Evolutionary conservation across 306 rosid species (phyloP).

Genomic region (Quercus parvula): DNA sequence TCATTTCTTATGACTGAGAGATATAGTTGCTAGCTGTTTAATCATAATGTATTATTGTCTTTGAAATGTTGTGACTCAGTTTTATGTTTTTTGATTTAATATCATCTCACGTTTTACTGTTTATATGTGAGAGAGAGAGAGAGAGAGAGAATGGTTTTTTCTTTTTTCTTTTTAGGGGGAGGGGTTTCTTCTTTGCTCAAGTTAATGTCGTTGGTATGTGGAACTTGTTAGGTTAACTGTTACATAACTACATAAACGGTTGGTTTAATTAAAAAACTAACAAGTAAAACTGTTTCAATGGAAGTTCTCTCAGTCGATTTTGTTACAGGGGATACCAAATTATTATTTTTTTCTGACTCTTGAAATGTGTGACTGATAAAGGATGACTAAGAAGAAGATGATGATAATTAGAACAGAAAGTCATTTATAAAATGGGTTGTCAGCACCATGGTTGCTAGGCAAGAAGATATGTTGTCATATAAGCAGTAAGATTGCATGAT

Average conservation of each 20-base stretch:
- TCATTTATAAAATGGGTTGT: not conserved
- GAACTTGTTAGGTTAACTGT: conserved; percentile 25
- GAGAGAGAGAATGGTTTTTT: not conserved
- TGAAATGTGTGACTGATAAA: not conserved
- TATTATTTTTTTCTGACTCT: not conserved
- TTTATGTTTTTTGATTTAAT: conserved; percentile 13
- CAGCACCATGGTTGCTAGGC: not conserved
- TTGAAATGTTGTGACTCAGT: conserved; percentile 1
- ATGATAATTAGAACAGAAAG: not conserved
- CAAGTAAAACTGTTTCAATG: not conserved
- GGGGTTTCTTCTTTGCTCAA: not conserved
- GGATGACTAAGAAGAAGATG: not conserved
- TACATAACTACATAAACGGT: conserved; percentile 19
- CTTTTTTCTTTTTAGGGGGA: not conserved
- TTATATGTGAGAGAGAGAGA: not conserved
- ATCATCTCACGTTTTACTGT: not conserved
- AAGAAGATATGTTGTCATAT: not conserved
- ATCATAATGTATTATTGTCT: not conserved
- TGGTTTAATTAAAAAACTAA: conserved; percentile 8
- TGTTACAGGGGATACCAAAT: not conserved
- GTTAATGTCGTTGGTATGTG: conserved; percentile 12
- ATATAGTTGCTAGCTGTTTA: conserved; percentile 10
- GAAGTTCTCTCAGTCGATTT: conserved; percentile 1
- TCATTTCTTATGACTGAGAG: not conserved
- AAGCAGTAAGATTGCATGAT: not conserved